Conservation (phyloP, 2,329 filamentous ascomycete species). For the Didymella sp. region DNA sequence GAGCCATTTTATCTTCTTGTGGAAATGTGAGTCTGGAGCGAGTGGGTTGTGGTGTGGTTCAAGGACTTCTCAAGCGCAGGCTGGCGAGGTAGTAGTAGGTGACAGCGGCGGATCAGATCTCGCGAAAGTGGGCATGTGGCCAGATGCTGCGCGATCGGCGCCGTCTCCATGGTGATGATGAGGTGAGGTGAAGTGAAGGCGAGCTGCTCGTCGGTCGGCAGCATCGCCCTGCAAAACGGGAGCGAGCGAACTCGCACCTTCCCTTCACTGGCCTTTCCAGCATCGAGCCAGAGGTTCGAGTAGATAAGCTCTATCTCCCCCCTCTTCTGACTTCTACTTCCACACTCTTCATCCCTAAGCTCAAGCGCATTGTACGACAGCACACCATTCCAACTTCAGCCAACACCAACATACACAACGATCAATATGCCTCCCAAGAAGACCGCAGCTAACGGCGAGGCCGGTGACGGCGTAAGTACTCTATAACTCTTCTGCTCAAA, state of each 20-base stretch:
- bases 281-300: background rate
- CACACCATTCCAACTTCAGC: background rate
- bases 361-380: background rate
- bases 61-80: no score
- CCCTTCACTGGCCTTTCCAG: background rate
- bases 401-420: background rate
- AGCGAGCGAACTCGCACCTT: background rate
- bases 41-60: no score
- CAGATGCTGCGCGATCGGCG: background rate
- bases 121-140: no score
- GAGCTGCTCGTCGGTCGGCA: background rate
- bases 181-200: background rate
- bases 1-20: no score
- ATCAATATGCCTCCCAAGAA: slow-evolving; percentile 37
- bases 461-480: slow-evolving; percentile 6
- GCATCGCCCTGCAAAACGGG: background rate
- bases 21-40: no score
- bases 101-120: no score
- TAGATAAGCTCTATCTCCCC: background rate
- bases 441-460: background rate
- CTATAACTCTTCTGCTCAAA: no score
- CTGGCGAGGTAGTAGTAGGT: no score
- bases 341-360: background rate
- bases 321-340: background rate
- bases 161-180: background rate